phyloP scores from a whole-genome alignment of 345 rosid species.

The Litchi chinensis region DNA sequence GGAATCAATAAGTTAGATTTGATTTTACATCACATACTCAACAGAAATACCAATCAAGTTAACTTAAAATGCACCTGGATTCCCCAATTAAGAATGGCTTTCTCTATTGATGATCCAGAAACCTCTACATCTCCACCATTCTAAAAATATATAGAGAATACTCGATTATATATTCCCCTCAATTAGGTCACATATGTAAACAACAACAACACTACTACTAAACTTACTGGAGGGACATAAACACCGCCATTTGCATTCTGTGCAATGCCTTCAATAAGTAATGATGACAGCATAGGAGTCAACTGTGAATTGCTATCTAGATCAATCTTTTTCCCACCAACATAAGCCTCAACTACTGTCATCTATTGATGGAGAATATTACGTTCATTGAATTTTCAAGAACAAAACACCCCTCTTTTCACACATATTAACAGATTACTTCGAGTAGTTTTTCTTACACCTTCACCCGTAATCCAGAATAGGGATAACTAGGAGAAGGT shows the following conservation, averaged over 20 bases:
- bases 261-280: slow-evolving; percentile 74
- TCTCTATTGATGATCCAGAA: slow-evolving; percentile 95
- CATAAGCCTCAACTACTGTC: slow-evolving; percentile 84
- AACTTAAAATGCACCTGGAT: slow-evolving; percentile 53
- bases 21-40: slow-evolving; percentile 13
- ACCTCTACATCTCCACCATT: slow-evolving; percentile 73
- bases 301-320: slow-evolving; percentile 50
- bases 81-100: slow-evolving; percentile 86
- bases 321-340: slow-evolving; percentile 55
- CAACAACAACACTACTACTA: neutral
- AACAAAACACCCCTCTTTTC: neutral
- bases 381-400: neutral
- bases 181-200: neutral
- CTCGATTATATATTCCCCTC: neutral
- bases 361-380: slow-evolving; percentile 46
- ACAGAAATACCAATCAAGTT: slow-evolving; percentile 10
- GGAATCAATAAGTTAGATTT: slow-evolving; percentile 13
- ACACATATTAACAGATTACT: neutral
- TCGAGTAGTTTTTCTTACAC: neutral
- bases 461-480: neutral
- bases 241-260: slow-evolving; percentile 84
- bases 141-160: slow-evolving; percentile 35
- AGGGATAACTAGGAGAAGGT: neutral
- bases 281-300: slow-evolving; percentile 41
- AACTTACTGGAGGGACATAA: slow-evolving; percentile 63